A percentile compares a stretch with the other conserved stretches of the same genome.
phyloP scores from a whole-genome alignment of 768 basidiomycete species.

The Phaeotremella skinneri region DNA sequence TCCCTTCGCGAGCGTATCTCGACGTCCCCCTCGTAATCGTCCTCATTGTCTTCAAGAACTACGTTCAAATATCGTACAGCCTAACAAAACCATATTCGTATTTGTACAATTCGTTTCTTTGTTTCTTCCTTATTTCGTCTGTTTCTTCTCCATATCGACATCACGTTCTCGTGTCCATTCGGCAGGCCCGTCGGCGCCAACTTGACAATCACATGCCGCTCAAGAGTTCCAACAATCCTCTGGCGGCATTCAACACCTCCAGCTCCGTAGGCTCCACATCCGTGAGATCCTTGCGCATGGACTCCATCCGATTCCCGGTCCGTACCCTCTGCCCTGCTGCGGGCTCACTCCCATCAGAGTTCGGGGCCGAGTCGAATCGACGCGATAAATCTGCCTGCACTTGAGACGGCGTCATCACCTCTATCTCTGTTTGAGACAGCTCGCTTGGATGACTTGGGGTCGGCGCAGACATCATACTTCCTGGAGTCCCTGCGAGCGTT shows the following conservation, averaged over 20 bases:
- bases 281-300: not conserved
- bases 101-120: too few relatives aligned
- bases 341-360: constrained; percentile 9
- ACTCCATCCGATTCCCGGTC: constrained; percentile 3
- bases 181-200: too few relatives aligned
- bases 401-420: not conserved
- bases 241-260: constrained; percentile 22
- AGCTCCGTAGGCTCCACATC: constrained; percentile 9
- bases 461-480: not conserved
- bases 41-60: too few relatives aligned
- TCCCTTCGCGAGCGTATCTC: too few relatives aligned
- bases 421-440: not conserved
- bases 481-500: not conserved
- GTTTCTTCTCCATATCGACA: too few relatives aligned
- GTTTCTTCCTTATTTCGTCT: too few relatives aligned
- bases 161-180: too few relatives aligned
- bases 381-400: constrained; percentile 19
- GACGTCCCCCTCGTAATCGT: too few relatives aligned
- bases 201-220: constrained; percentile 13
- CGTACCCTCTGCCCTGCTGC: constrained; percentile 10
- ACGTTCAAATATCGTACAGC: too few relatives aligned
- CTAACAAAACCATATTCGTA: too few relatives aligned
- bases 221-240: constrained; percentile 19
- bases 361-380: constrained; percentile 14
- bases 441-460: not conserved